Conservation (phyloP, 2,329 filamentous ascomycete species). For the Chaetomiaceae sp. region DNA sequence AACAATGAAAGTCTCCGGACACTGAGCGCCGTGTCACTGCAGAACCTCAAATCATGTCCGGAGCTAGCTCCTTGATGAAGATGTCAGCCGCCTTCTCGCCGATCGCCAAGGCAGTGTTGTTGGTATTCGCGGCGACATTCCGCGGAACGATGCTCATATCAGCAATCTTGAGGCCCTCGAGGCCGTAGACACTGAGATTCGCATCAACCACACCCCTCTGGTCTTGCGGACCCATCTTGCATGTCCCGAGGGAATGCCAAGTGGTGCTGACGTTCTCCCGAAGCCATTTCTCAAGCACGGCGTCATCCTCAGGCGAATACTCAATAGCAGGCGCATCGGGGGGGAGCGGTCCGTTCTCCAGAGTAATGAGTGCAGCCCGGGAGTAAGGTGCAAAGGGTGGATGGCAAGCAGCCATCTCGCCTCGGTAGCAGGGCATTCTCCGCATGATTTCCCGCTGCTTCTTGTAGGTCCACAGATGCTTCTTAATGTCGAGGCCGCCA, state of each 20-base stretch:
- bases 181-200: slow-evolving; percentile 38
- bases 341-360: slow-evolving; percentile 18
- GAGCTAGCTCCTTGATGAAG: no score
- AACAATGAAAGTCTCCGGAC: no score
- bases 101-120: slow-evolving; percentile 38
- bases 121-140: slow-evolving; percentile 40
- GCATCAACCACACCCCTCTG: slow-evolving; percentile 39
- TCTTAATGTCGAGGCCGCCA: slow-evolving; percentile 49
- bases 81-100: slow-evolving; percentile 38
- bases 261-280: slow-evolving; percentile 34
- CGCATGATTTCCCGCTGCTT: slow-evolving; percentile 46
- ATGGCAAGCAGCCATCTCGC: slow-evolving; percentile 26
- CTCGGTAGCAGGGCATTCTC: slow-evolving; percentile 36
- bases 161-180: slow-evolving; percentile 35
- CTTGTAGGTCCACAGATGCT: slow-evolving; percentile 59
- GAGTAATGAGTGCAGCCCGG: slow-evolving; percentile 4
- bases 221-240: slow-evolving; percentile 39
- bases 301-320: slow-evolving; percentile 44
- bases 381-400: slow-evolving; percentile 21
- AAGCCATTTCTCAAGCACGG: slow-evolving; percentile 39
- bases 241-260: slow-evolving; percentile 41
- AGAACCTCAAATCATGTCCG: no score
- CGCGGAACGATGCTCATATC: slow-evolving; percentile 33
- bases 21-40: no score
- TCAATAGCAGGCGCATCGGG: slow-evolving; percentile 35